phyloP scores from a whole-genome alignment of 116 monocot species.

The Dioscorea cayenensis region DNA sequence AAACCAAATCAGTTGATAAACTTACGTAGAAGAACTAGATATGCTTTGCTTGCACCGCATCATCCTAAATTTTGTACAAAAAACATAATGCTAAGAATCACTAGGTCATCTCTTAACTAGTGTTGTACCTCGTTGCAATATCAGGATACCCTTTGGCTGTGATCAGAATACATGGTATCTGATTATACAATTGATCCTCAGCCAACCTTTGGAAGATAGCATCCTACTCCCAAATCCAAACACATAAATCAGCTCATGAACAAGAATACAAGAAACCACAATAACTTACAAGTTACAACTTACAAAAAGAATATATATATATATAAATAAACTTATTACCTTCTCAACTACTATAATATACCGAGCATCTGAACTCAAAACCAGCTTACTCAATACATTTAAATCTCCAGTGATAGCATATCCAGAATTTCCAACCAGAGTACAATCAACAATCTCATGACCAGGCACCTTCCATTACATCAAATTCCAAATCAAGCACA shows the following conservation, averaged over 20 bases:
- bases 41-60: no score
- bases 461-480: constrained; percentile 42
- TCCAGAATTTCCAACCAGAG: constrained; percentile 66
- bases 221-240: constrained; percentile 42
- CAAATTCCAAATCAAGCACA: not conserved
- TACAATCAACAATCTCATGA: constrained; percentile 60
- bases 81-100: no score
- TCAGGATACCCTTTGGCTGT: constrained; percentile 98
- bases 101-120: no score
- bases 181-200: constrained; percentile 79
- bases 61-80: no score
- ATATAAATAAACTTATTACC: constrained; percentile 30
- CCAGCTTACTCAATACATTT: constrained; percentile 42
- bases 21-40: no score
- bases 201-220: constrained; percentile 91
- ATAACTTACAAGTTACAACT: not conserved
- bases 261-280: not conserved
- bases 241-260: constrained; percentile 1
- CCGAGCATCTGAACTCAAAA: constrained; percentile 77
- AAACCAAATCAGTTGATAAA: no score
- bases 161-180: constrained; percentile 74
- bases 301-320: not conserved
- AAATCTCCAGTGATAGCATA: constrained; percentile 86
- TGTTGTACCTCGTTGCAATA: constrained; percentile 68
- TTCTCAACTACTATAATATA: constrained; percentile 94